These are phyloP conservation scores for Aureobasidium sp. DNA, from an alignment of 2,329 filamentous ascomycete species.

Conservation along the genomic window DNA sequence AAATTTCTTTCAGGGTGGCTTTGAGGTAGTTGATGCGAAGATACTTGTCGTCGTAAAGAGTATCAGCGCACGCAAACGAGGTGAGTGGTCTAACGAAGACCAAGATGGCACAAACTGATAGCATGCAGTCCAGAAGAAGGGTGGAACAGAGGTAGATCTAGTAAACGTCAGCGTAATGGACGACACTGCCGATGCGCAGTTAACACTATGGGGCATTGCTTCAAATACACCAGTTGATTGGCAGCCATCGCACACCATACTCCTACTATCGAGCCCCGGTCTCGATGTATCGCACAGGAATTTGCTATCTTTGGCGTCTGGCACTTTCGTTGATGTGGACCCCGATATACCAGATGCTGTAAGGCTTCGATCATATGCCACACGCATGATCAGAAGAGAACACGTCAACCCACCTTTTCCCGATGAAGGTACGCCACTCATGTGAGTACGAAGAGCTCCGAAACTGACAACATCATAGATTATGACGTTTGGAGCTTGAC, in stretches of 20 bases:
- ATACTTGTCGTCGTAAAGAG: constrained; percentile 54
- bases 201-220: constrained; percentile 52
- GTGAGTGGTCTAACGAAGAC: constrained; percentile 25
- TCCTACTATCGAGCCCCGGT: constrained; percentile 45
- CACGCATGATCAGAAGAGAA: constrained; percentile 43
- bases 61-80: constrained; percentile 46
- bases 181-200: constrained; percentile 46
- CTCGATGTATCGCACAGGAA: constrained; percentile 29
- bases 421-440: constrained; percentile 24
- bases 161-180: constrained; percentile 51
- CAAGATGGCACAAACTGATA: background rate
- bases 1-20: constrained; percentile 48
- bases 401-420: constrained; percentile 44
- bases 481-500: background rate
- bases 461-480: background rate
- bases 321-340: constrained; percentile 49
- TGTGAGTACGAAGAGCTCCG: background rate
- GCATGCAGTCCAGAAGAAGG: constrained; percentile 41
- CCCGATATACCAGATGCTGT: constrained; percentile 47
- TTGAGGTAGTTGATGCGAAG: constrained; percentile 46
- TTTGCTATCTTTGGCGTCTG: constrained; percentile 30
- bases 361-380: constrained; percentile 47
- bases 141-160: constrained; percentile 39
- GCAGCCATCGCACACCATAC: constrained; percentile 42
- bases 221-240: constrained; percentile 36